These are phyloP conservation scores for Jaapia argillacea DNA, from an alignment of 768 basidiomycete species.

Conservation along the genomic window DNA sequence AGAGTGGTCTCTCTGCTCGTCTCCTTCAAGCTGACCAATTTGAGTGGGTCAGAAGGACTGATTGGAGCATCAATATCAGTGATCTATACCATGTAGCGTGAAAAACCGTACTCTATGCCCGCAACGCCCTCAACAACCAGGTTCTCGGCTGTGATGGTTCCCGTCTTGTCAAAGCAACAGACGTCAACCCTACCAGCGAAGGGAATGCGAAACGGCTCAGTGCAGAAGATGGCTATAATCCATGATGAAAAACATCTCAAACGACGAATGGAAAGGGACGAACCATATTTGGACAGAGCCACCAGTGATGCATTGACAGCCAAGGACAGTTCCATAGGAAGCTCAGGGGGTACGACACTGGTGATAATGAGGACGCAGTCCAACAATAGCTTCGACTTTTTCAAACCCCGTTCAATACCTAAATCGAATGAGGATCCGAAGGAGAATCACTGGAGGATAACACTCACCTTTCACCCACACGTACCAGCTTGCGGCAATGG, in stretches of 20 bases:
- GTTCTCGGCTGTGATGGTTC: slow-evolving; percentile 95
- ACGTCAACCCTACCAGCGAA: slow-evolving; percentile 93
- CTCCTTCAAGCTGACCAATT: slow-evolving; percentile 72
- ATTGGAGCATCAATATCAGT: slow-evolving; percentile 1
- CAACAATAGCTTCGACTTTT: slow-evolving; percentile 89
- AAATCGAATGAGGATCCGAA: background rate
- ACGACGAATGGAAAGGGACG: slow-evolving; percentile 16
- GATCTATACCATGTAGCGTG: slow-evolving; percentile 3
- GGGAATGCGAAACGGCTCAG: slow-evolving; percentile 97
- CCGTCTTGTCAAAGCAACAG: slow-evolving; percentile 99
- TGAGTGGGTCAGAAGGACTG: slow-evolving; percentile 50
- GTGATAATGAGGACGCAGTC: slow-evolving; percentile 97
- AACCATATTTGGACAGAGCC: slow-evolving; percentile 87
- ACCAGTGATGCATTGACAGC: slow-evolving; percentile 95
- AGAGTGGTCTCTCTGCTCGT: slow-evolving; percentile 69
- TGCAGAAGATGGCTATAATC: slow-evolving; percentile 87
- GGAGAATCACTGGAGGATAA: background rate
- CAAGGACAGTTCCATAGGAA: slow-evolving; percentile 95
- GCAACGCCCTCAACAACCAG: slow-evolving; percentile 90
- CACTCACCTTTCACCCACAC: slow-evolving; percentile 88
- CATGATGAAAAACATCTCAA: background rate
- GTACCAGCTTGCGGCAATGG: slow-evolving; percentile 96
- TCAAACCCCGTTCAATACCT: slow-evolving; percentile 88
- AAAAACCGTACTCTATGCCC: slow-evolving; percentile 70
- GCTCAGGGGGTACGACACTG: slow-evolving; percentile 93